phyloP scores from a whole-genome alignment of 306 rosid genomes.

The Urtica urens region DNA sequence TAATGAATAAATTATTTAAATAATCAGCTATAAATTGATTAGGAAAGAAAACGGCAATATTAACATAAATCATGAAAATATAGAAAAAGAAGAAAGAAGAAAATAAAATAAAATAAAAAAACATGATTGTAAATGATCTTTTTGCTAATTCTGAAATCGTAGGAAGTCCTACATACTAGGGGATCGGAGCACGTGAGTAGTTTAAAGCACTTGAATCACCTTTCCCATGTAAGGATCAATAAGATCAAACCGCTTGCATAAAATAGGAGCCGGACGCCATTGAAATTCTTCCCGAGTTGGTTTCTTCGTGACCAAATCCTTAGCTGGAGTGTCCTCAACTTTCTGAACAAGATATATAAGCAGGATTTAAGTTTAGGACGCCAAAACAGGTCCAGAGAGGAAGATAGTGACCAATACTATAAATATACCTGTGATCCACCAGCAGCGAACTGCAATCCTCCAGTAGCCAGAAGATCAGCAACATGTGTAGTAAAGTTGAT shows the following conservation, averaged over 20 bases:
- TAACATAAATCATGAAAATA: too few relatives aligned
- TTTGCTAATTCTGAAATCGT: too few relatives aligned
- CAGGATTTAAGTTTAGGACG: background rate
- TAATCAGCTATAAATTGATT: too few relatives aligned
- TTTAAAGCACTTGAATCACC: slow-evolving; percentile 30
- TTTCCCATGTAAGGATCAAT: slow-evolving; percentile 94
- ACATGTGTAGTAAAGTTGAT: slow-evolving; percentile 31
- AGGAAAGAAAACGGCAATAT: too few relatives aligned
- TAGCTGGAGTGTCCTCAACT: slow-evolving; percentile 44
- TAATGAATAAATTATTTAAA: too few relatives aligned
- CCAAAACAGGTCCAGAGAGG: background rate
- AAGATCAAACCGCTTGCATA: slow-evolving; percentile 98
- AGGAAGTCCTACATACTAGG: too few relatives aligned
- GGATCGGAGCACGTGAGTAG: background rate
- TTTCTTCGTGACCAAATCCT: slow-evolving; percentile 37
- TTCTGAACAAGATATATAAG: slow-evolving; percentile 27
- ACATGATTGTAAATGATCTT: too few relatives aligned
- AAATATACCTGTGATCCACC: slow-evolving; percentile 65
- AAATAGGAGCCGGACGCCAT: slow-evolving; percentile 86
- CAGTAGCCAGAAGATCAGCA: slow-evolving; percentile 46
- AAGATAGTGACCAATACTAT: slow-evolving; percentile 4
- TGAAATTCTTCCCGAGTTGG: slow-evolving; percentile 81
- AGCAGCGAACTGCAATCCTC: slow-evolving; percentile 71
- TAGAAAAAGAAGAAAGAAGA: too few relatives aligned
- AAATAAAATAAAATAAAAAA: too few relatives aligned